A percentile compares a stretch with the other conserved stretches of the same genome.
Conservation (phyloP, 2,329 filamentous ascomycete genomes). For the Fusarium decemcellulare region DNA sequence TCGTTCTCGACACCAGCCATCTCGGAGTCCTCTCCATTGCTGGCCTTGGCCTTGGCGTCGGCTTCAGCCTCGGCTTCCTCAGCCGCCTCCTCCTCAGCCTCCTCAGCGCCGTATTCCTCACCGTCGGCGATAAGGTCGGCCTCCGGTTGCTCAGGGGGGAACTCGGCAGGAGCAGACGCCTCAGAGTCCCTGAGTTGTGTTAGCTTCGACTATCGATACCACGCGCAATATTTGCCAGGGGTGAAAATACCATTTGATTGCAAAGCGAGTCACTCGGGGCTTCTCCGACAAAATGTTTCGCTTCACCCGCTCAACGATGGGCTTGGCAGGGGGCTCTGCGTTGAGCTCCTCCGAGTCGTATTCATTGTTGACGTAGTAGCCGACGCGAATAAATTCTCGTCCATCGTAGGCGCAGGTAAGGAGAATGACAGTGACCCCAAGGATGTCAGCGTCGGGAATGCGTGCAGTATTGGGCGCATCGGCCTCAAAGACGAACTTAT, state of each 20-base stretch:
- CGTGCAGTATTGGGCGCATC: slow-evolving; percentile 90
- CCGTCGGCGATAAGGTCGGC: slow-evolving; percentile 90
- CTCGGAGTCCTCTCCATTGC: slow-evolving; percentile 76
- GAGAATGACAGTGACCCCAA: slow-evolving; percentile 97
- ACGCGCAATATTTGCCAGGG: neutral
- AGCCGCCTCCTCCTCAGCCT: slow-evolving; percentile 80
- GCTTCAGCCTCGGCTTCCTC: slow-evolving; percentile 65
- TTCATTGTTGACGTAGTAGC: slow-evolving; percentile 99
- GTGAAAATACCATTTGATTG: slow-evolving; percentile 91
- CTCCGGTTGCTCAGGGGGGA: slow-evolving; percentile 96
- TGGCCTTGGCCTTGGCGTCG: slow-evolving; percentile 61
- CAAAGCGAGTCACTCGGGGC: slow-evolving; percentile 96
- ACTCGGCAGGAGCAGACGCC: slow-evolving; percentile 94
- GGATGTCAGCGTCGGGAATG: slow-evolving; percentile 94
- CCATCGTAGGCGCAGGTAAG: slow-evolving; percentile 97
- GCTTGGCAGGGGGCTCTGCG: slow-evolving; percentile 91
- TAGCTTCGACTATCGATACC: neutral
- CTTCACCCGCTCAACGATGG: slow-evolving; percentile 90
- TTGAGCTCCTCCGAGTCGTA: slow-evolving; percentile 93
- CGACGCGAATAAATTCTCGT: slow-evolving; percentile 96
- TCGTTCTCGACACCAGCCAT: slow-evolving; percentile 79
- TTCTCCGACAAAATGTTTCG: slow-evolving; percentile 97
- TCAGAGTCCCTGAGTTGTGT: slow-evolving; percentile 85
- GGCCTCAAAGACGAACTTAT: slow-evolving; percentile 99
- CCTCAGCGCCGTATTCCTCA: slow-evolving; percentile 91